Percentiles rank a stretch among this genome's conserved stretches.
Evolutionary conservation across 2,329 filamentous ascomycete genomes (phyloP).

Genomic region (Amauroascus niger): DNA sequence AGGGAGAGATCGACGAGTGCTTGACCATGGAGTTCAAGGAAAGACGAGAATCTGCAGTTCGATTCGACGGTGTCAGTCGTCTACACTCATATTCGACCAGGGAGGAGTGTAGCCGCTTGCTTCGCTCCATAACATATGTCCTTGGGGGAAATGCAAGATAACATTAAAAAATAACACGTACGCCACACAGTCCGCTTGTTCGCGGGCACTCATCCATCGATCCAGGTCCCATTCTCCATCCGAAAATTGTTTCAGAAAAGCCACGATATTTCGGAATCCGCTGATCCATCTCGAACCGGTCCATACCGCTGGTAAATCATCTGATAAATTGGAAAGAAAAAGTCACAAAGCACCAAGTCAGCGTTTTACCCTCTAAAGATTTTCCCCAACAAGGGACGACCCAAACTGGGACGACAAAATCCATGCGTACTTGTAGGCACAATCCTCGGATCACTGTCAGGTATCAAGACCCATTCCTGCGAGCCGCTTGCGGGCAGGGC

Average conservation of each 20-base stretch:
- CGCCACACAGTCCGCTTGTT: slow-evolving; percentile 43
- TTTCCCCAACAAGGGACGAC: too few relatives aligned
- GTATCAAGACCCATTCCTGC: slow-evolving; percentile 58
- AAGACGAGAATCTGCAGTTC: slow-evolving; percentile 45
- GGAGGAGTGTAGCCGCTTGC: too few relatives aligned
- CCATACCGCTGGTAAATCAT: slow-evolving; percentile 49
- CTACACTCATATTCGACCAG: too few relatives aligned
- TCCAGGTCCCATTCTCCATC: slow-evolving; percentile 43
- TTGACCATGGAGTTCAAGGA: slow-evolving; percentile 64
- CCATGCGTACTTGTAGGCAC: slow-evolving; percentile 57
- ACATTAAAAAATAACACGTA: too few relatives aligned
- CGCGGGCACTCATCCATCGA: slow-evolving; percentile 32
- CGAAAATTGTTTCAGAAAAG: slow-evolving; percentile 41
- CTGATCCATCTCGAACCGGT: slow-evolving; percentile 46
- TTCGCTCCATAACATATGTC: too few relatives aligned
- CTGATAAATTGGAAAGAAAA: slow-evolving; percentile 29
- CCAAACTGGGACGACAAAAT: too few relatives aligned
- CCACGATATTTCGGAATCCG: slow-evolving; percentile 46
- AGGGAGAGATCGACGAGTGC: slow-evolving; percentile 76
- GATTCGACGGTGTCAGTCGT: not conserved
- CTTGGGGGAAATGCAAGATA: not conserved
- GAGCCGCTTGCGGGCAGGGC: slow-evolving; percentile 37
- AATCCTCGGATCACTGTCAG: slow-evolving; percentile 61
- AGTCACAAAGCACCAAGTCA: not conserved
- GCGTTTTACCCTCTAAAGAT: too few relatives aligned